Evolutionary conservation across 2,329 filamentous ascomycete species (phyloP).

Genomic region (Stachybotrys chlorohalonatus): DNA sequence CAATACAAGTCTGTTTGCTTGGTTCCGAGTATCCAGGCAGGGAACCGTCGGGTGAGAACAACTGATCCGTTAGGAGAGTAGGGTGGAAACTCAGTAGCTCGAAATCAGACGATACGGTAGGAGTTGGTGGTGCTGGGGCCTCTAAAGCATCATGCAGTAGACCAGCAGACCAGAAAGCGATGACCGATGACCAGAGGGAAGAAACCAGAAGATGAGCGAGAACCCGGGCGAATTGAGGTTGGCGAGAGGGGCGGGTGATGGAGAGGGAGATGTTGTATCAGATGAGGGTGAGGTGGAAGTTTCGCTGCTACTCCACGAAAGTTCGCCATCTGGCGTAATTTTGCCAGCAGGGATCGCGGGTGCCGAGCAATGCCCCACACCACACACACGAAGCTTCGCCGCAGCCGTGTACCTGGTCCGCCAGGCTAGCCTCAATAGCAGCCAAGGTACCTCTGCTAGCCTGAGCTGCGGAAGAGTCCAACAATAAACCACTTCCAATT

Average conservation of each 20-base stretch:
- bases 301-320: constrained; percentile 24
- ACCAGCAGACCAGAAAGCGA: constrained; percentile 21
- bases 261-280: constrained; percentile 11
- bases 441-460: too few relatives aligned
- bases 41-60: not conserved
- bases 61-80: not conserved
- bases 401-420: too few relatives aligned
- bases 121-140: constrained; percentile 12
- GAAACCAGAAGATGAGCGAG: constrained; percentile 29
- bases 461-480: too few relatives aligned
- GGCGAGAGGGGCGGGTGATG: constrained; percentile 8
- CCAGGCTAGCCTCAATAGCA: too few relatives aligned
- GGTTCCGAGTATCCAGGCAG: too few relatives aligned
- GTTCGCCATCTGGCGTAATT: constrained; percentile 10
- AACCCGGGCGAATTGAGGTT: constrained; percentile 14
- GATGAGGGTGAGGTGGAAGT: constrained; percentile 32
- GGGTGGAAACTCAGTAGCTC: not conserved
- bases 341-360: constrained; percentile 10
- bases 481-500: too few relatives aligned
- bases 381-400: constrained; percentile 20
- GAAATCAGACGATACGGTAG: not conserved
- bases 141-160: constrained; percentile 30
- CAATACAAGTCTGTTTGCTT: too few relatives aligned
- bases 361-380: constrained; percentile 9
- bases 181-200: constrained; percentile 29